Conservation (phyloP, 2,329 filamentous ascomycete species). For the Colletotrichum noveboracense region DNA sequence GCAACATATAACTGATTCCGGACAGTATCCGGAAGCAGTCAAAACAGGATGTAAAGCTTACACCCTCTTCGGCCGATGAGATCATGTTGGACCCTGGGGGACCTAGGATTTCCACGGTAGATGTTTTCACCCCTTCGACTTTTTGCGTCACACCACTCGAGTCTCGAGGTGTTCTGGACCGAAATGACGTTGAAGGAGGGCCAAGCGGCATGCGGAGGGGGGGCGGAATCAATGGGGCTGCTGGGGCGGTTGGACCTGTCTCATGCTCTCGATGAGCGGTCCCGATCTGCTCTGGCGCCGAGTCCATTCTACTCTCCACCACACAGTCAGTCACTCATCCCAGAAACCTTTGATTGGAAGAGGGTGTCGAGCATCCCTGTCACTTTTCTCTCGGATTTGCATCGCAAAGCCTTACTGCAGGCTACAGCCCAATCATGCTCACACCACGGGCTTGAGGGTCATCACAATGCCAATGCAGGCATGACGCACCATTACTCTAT, state of each 20-base stretch:
- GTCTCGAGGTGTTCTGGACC: conserved; percentile 18
- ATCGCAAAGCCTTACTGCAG: not conserved
- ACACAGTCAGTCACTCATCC: not conserved
- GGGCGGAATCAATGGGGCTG: conserved; percentile 15
- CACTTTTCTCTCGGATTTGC: not conserved
- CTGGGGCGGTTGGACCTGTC: conserved; percentile 12
- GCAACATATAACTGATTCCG: conserved; percentile 24
- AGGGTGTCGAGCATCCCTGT: conserved; percentile 10
- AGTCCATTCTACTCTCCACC: not conserved
- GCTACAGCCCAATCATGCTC: conserved; percentile 5
- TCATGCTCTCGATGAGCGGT: conserved; percentile 8
- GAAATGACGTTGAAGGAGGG: conserved; percentile 32
- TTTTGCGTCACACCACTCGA: conserved; percentile 19
- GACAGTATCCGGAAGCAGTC: conserved; percentile 3
- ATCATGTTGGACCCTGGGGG: conserved; percentile 26
- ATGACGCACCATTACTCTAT: conserved; percentile 18
- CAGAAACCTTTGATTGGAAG: not conserved
- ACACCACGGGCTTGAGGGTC: not conserved
- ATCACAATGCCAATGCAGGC: conserved; percentile 7
- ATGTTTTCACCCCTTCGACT: not conserved
- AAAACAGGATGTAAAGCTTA: conserved; percentile 25
- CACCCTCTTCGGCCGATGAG: conserved; percentile 20
- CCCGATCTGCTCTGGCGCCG: conserved; percentile 8
- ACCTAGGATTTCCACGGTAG: not conserved
- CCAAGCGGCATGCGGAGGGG: conserved; percentile 18